Percentiles rank a stretch among this genome's conserved stretches.
phyloP scores from a whole-genome alignment of 2,329 filamentous ascomycete species.

The Lachnellula arida region DNA sequence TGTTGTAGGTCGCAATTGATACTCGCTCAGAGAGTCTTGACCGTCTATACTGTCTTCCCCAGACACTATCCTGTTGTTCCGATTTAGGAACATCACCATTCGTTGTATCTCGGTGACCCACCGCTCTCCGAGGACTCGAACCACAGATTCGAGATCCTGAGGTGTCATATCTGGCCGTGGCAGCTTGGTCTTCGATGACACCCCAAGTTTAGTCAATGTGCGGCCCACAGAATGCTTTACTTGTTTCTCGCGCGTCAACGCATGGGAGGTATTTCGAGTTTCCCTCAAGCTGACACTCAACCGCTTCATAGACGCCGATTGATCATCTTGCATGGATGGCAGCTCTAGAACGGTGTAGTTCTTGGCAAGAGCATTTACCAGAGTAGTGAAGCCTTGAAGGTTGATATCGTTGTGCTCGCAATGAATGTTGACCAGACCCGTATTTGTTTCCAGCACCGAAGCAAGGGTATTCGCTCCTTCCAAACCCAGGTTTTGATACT shows the following conservation, averaged over 20 bases:
- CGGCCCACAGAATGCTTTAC: conserved; percentile 28
- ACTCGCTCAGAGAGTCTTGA: conserved; percentile 19
- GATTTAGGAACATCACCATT: conserved; percentile 26
- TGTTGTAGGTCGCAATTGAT: conserved; percentile 28
- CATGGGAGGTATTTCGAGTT: conserved; percentile 10
- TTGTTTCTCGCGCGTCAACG: conserved; percentile 17
- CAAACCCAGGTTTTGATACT: conserved; percentile 63
- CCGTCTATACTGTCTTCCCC: conserved; percentile 18
- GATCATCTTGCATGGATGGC: conserved; percentile 58
- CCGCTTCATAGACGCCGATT: conserved; percentile 54
- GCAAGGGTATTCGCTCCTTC: conserved; percentile 66
- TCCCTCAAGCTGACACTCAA: conserved; percentile 34
- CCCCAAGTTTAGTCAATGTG: conserved; percentile 26
- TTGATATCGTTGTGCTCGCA: conserved; percentile 70
- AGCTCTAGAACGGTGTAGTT: conserved; percentile 60
- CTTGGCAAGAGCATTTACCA: conserved; percentile 63
- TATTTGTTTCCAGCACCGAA: conserved; percentile 62
- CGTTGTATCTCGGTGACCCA: conserved; percentile 30
- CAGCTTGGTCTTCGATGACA: conserved; percentile 16
- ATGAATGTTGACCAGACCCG: conserved; percentile 57
- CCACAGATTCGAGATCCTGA: conserved; percentile 31
- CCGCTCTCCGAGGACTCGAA: conserved; percentile 25
- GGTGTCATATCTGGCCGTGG: conserved; percentile 25
- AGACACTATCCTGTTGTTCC: conserved; percentile 29
- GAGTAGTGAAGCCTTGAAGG: conserved; percentile 63